Conservation (phyloP, 2,329 filamentous ascomycete genomes). For the Fusarium heterosporum region DNA sequence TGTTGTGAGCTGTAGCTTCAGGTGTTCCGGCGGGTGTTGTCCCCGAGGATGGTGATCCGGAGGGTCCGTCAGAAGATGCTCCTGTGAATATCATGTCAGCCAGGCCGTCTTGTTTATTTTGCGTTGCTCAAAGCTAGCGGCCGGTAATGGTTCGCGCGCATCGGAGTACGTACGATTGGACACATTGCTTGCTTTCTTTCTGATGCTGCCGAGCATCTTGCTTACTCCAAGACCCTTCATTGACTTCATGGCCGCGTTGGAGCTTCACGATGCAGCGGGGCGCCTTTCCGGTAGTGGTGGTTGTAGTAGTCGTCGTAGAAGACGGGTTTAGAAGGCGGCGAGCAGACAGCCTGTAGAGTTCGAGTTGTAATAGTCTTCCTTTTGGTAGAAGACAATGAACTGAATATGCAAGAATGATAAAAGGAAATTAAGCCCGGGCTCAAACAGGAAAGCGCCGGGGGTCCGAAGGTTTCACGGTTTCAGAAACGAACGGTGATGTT, state of each 20-base stretch:
- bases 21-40: constrained; percentile 66
- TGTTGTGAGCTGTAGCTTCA: constrained; percentile 73
- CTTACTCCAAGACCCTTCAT: constrained; percentile 67
- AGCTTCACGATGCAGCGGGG: constrained; percentile 41
- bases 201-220: constrained; percentile 68
- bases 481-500: constrained; percentile 35
- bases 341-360: neutral
- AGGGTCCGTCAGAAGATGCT: constrained; percentile 32
- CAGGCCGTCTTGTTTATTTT: constrained; percentile 17
- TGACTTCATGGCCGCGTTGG: constrained; percentile 53
- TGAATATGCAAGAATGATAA: constrained; percentile 9
- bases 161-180: constrained; percentile 39
- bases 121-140: neutral
- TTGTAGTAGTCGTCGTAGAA: neutral
- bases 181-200: constrained; percentile 57
- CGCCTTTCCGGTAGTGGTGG: constrained; percentile 12
- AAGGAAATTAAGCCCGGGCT: constrained; percentile 28
- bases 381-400: constrained; percentile 2
- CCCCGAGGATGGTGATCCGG: constrained; percentile 47
- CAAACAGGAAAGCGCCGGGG: constrained; percentile 29
- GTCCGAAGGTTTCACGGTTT: constrained; percentile 31
- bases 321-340: constrained; percentile 18
- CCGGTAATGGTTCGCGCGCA: constrained; percentile 6
- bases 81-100: constrained; percentile 20
- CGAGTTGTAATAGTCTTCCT: neutral